Percentiles rank a stretch among this genome's conserved stretches.
phyloP scores from a whole-genome alignment of 192 early-diverging fungal species.

The Backusella psychrophila region DNA sequence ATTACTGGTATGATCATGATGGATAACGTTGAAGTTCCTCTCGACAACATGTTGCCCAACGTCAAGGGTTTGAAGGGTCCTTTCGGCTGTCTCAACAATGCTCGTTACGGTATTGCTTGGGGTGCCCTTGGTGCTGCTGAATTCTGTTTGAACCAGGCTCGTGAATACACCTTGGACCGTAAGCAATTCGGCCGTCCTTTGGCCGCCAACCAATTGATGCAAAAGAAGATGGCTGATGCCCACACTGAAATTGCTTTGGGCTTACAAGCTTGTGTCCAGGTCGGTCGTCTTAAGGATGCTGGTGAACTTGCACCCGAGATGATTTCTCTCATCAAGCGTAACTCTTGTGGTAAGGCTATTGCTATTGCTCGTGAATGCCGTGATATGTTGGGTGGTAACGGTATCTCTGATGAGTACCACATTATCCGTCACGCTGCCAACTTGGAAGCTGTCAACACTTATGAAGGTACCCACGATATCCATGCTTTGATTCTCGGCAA shows the following conservation, averaged over 20 bases:
- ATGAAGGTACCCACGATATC: constrained; percentile 96
- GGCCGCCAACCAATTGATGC: constrained; percentile 91
- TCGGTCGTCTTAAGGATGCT: constrained; percentile 91
- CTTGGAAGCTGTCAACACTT: constrained; percentile 92
- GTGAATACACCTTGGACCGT: constrained; percentile 87
- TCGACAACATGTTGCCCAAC: constrained; percentile 89
- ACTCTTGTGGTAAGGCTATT: constrained; percentile 92
- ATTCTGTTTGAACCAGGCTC: constrained; percentile 82
- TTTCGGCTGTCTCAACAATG: constrained; percentile 98
- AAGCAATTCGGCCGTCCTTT: constrained; percentile 93
- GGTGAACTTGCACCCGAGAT: constrained; percentile 87
- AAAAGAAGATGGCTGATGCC: constrained; percentile 95
- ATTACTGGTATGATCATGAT: constrained; percentile 98
- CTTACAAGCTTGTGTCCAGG: constrained; percentile 84
- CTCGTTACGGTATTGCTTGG: constrained; percentile 96
- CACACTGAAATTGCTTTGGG: constrained; percentile 91
- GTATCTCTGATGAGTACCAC: constrained; percentile 94
- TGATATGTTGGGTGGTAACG: constrained; percentile 96
- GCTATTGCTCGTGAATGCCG: constrained; percentile 87
- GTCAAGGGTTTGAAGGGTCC: constrained; percentile 90
- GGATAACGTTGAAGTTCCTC: constrained; percentile 94
- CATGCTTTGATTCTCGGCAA: constrained; percentile 92
- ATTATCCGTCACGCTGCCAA: constrained; percentile 94
- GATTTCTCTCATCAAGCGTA: constrained; percentile 96
- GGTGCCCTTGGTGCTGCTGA: constrained; percentile 95